Evolutionary conservation across 345 rosid genomes (phyloP).

Genomic region (Aurinia saxatilis): DNA sequence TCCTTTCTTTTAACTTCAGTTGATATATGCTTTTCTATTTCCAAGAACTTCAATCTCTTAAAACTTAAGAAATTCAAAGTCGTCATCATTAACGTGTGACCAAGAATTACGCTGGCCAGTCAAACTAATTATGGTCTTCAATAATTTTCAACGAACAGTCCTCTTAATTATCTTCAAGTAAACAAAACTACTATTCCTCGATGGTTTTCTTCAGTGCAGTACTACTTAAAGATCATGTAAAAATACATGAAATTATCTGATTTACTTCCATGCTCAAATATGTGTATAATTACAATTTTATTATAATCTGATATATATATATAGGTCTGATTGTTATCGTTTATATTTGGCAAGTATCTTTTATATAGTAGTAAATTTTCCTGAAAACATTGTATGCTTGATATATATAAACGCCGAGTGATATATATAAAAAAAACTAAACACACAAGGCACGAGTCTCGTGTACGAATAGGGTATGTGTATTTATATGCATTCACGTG

Average conservation of each 20-base stretch:
- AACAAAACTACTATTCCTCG: not conserved
- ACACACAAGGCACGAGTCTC: conserved; percentile 15
- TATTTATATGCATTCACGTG: conserved; percentile 75
- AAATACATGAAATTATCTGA: too few relatives aligned
- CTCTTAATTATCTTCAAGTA: not conserved
- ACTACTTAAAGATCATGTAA: too few relatives aligned
- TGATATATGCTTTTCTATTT: not conserved
- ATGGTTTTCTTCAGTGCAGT: too few relatives aligned
- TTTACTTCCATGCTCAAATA: too few relatives aligned
- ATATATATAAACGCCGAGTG: too few relatives aligned
- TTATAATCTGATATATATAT: too few relatives aligned
- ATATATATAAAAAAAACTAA: not conserved
- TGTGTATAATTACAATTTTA: too few relatives aligned
- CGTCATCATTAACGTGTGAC: conserved; percentile 23
- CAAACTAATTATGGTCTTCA: conserved; percentile 30
- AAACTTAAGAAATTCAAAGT: conserved; percentile 10
- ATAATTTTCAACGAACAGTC: conserved; percentile 29
- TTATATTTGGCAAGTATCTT: not conserved
- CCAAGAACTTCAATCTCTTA: conserved; percentile 4
- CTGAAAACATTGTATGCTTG: too few relatives aligned
- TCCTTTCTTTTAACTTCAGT: not conserved
- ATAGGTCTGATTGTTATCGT: not conserved
- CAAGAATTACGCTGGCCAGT: conserved; percentile 29
- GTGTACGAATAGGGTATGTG: conserved; percentile 33
- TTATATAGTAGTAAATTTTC: too few relatives aligned